phyloP scores from a whole-genome alignment of 2,329 filamentous ascomycete genomes.

The Tympanopsis confertula region DNA sequence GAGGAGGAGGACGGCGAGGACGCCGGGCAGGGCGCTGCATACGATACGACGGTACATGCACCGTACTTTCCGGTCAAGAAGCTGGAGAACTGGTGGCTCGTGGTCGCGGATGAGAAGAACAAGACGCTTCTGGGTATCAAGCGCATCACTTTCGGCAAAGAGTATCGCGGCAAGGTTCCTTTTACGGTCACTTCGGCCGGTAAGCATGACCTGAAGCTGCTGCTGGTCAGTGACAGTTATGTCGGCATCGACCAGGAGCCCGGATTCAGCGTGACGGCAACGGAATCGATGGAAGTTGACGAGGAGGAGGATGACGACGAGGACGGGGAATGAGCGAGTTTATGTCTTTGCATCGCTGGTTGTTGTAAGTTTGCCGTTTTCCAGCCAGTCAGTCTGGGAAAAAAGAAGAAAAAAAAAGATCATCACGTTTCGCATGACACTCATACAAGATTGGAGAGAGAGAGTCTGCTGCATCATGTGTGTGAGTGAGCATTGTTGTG shows the following conservation, averaged over 20 bases:
- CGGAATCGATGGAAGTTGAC: conserved; percentile 91
- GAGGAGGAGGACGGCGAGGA: conserved; percentile 55
- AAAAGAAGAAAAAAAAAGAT: too few relatives aligned
- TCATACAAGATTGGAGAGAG: too few relatives aligned
- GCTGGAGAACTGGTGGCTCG: conserved; percentile 97
- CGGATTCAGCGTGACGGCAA: conserved; percentile 71
- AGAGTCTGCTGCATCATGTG: too few relatives aligned
- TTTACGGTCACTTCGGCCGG: conserved; percentile 78
- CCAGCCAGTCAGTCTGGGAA: too few relatives aligned
- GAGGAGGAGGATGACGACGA: conserved; percentile 76
- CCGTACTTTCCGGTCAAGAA: conserved; percentile 89
- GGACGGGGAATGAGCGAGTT: conserved; percentile 40
- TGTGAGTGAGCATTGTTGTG: too few relatives aligned
- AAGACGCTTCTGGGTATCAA: conserved; percentile 88
- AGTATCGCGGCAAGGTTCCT: conserved; percentile 70
- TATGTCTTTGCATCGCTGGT: neutral
- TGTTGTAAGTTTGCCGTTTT: too few relatives aligned
- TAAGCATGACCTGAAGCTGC: conserved; percentile 78
- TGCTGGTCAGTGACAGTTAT: conserved; percentile 95
- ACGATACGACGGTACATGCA: conserved; percentile 78
- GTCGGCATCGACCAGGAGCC: conserved; percentile 94
- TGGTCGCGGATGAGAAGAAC: conserved; percentile 83
- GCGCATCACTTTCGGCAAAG: conserved; percentile 73
- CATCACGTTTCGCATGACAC: too few relatives aligned
- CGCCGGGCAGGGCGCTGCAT: too few relatives aligned